Evolutionary conservation across 306 rosid genomes (phyloP), one percentile per base, ranked within the genome.

Genomic region (Rubus idaeus): DNA sequence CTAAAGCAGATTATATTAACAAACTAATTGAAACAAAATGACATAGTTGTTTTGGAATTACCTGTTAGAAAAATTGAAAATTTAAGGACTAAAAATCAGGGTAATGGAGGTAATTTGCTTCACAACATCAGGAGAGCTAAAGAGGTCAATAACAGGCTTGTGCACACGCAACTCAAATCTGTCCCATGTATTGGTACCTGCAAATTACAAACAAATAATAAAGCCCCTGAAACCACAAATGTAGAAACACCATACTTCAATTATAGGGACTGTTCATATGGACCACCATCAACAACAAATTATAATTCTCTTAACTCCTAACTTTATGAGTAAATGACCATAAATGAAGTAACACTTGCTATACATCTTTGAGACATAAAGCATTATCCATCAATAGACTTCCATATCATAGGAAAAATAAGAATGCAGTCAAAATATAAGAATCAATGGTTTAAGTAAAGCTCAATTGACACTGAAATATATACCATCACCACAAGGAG

Each of bases 161-260:
- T 94, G 96, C 39, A 94, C 96, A 17, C 98, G 96, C 39, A 94
- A 85, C 84, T 94, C 98, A 83, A 91, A 94, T 69, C 93, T 86
- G 51, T 94, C 98, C 85, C 88, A 94, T 10, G 97, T 94, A 93
- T 94, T 94, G n/a, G 98, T 91, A 77, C 97, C 98, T 93, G 79
- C 23, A 75, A 45, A 64, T 71, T 37, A 78, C 4, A 67, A 57
- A 41, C 10, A 8, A 60, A 44, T 18, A 35, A 23, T 60, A 6
- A 45, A 17, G 53, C 1, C 23, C 60, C 26, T 26, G 10, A 37
- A 2, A 5, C 17, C 0, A 30, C 62, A 63, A 14, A n/a, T 1
- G 12, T 13, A 49, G 44, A 47, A 13, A 70, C 56, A 68, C 18
- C 51, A 7, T 30, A 47, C 23, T 45, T 26, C 17, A 0, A 40